Evolutionary conservation across 768 basidiomycete genomes (phyloP).

Genomic region (Lactarius sanguifluus): DNA sequence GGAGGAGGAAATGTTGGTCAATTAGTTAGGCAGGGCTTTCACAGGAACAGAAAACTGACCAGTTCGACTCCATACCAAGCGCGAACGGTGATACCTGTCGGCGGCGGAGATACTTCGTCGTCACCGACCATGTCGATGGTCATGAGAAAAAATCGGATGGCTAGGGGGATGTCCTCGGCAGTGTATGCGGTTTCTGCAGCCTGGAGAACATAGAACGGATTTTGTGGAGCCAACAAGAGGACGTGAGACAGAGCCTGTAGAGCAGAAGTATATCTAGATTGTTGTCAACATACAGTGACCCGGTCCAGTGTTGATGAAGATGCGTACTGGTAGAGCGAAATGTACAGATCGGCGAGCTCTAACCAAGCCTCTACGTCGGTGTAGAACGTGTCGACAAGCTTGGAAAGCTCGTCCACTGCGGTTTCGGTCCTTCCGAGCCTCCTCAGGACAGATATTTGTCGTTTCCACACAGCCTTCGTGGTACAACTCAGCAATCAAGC

Average conservation of each 20-base stretch:
- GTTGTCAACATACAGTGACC: background rate
- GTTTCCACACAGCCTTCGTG: conserved; percentile 68
- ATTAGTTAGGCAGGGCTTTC: background rate
- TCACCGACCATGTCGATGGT: conserved; percentile 79
- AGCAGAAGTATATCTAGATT: conserved; percentile 63
- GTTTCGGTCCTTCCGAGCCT: conserved; percentile 60
- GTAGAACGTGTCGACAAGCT: conserved; percentile 84
- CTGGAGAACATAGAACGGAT: conserved; percentile 80
- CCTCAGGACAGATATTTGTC: conserved; percentile 72
- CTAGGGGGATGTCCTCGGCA: conserved; percentile 66
- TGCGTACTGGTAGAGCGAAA: conserved; percentile 69
- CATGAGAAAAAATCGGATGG: conserved; percentile 76
- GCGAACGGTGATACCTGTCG: conserved; percentile 55
- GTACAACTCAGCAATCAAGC: background rate
- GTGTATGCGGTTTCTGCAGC: conserved; percentile 89
- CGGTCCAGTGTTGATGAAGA: background rate
- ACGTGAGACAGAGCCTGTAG: conserved; percentile 79
- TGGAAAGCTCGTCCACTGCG: conserved; percentile 68
- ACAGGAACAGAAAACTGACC: conserved; percentile 42
- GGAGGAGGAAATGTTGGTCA: background rate
- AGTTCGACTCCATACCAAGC: conserved; percentile 86
- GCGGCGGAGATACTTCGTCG: conserved; percentile 46
- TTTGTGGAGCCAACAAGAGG: conserved; percentile 80
- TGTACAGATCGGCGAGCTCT: conserved; percentile 80
- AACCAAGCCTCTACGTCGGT: conserved; percentile 87